Conservation (phyloP, 306 rosid species). For the Gillenia trifoliata region DNA sequence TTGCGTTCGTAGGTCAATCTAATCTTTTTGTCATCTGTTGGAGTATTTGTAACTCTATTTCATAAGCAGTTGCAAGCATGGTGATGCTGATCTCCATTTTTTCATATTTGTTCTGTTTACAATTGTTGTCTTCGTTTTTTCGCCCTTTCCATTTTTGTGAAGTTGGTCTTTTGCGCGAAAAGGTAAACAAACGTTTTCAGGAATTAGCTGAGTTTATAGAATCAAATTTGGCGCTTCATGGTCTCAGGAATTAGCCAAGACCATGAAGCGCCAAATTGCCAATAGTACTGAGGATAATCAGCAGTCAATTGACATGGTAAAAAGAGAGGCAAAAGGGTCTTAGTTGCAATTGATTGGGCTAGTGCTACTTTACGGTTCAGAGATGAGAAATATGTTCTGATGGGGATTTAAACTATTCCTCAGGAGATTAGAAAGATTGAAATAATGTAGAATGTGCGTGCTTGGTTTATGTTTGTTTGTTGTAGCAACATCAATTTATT, state of each 20-base stretch:
- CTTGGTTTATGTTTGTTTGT: too few species aligned
- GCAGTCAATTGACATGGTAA: too few species aligned
- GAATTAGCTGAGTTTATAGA: background rate
- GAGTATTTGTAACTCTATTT: background rate
- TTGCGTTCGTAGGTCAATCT: background rate
- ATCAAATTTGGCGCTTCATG: too few species aligned
- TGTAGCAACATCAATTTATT: too few species aligned
- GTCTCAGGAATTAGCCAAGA: too few species aligned
- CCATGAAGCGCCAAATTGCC: background rate
- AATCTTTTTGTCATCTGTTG: background rate
- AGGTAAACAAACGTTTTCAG: background rate
- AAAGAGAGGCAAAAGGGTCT: background rate
- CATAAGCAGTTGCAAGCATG: background rate
- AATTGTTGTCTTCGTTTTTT: too few species aligned
- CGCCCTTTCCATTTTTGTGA: too few species aligned
- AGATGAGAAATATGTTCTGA: background rate
- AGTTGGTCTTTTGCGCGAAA: too few species aligned
- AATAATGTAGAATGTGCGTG: background rate
- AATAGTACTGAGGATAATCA: too few species aligned
- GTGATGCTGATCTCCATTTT: background rate
- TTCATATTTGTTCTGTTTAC: too few species aligned
- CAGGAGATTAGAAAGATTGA: background rate
- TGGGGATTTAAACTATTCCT: background rate
- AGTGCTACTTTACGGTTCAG: background rate
- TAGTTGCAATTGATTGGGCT: background rate